Percentiles rank a stretch among this genome's conserved stretches.
Evolutionary conservation across 2,329 filamentous ascomycete genomes (phyloP).

Genomic region (Fusarium camptoceras): DNA sequence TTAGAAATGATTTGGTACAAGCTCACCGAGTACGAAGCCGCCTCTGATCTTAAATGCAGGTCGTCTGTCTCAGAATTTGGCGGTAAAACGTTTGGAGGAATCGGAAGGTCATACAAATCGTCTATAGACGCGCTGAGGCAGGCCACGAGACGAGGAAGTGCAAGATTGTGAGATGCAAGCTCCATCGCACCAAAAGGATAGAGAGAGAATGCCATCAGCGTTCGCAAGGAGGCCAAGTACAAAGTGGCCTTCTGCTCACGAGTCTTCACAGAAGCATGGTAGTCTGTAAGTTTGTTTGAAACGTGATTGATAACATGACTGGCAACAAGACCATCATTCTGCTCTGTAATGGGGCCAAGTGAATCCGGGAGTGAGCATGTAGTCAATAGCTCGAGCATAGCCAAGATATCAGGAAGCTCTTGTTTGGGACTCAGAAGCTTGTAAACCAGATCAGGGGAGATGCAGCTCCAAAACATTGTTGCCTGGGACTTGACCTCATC

Average conservation of each 20-base stretch:
- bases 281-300: constrained; percentile 71
- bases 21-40: constrained; percentile 36
- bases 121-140: constrained; percentile 75
- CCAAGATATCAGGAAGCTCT: constrained; percentile 69
- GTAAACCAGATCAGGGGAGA: constrained; percentile 74
- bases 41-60: constrained; percentile 18
- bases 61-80: constrained; percentile 27
- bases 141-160: constrained; percentile 79
- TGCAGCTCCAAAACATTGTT: constrained; percentile 72
- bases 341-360: constrained; percentile 72
- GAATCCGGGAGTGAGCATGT: constrained; percentile 73
- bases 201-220: constrained; percentile 70
- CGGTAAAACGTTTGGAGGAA: constrained; percentile 56
- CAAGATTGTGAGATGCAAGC: constrained; percentile 74
- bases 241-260: constrained; percentile 56
- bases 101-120: constrained; percentile 72
- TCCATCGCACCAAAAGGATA: constrained; percentile 72
- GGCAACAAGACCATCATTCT: constrained; percentile 58
- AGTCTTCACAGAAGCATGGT: constrained; percentile 55
- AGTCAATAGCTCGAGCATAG: constrained; percentile 73
- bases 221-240: constrained; percentile 61
- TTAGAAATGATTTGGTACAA: constrained; percentile 62
- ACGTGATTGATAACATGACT: constrained; percentile 69
- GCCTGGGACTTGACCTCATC: constrained; percentile 48
- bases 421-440: constrained; percentile 77